Evolutionary conservation across 345 rosid genomes (phyloP).

Genomic region (Populus deltoides): DNA sequence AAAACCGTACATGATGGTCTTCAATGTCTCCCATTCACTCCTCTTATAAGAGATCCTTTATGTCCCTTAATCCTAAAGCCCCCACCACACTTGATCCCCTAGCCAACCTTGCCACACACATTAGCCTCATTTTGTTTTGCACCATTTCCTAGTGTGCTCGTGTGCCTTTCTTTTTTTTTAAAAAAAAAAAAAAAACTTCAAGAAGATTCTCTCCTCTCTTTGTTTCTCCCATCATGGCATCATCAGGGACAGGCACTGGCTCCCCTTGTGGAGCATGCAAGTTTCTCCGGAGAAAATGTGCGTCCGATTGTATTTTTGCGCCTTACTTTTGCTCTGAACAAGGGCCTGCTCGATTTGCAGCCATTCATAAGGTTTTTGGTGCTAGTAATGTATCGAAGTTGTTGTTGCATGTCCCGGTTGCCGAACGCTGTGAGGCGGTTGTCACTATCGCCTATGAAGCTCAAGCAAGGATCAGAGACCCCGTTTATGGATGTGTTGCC

Average conservation of each 20-base stretch:
- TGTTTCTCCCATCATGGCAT: constrained; percentile 31
- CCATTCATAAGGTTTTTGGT: constrained; percentile 76
- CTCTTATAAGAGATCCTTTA: constrained; percentile 32
- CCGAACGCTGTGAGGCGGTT: constrained; percentile 70
- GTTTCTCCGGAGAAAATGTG: constrained; percentile 68
- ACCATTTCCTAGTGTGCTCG: constrained; percentile 51
- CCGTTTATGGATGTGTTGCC: constrained; percentile 77
- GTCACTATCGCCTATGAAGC: constrained; percentile 74
- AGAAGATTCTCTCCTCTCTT: not conserved
- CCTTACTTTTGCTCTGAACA: constrained; percentile 72
- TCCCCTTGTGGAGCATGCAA: constrained; percentile 87
- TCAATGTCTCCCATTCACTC: constrained; percentile 50
- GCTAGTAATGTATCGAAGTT: constrained; percentile 73
- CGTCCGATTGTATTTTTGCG: constrained; percentile 63
- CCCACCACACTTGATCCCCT: constrained; percentile 5
- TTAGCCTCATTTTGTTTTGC: constrained; percentile 13
- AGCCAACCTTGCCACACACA: not conserved
- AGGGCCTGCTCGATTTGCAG: constrained; percentile 65
- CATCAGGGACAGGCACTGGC: constrained; percentile 34
- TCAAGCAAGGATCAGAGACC: constrained; percentile 67
- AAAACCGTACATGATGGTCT: constrained; percentile 49
- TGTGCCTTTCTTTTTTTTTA: constrained; percentile 16
- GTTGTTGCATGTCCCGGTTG: constrained; percentile 53
- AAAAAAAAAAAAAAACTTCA: not conserved
- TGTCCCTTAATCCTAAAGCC: constrained; percentile 3